Base-by-base conservation (phyloP, 768 basidiomycete genomes). In the Russula lepida region DNA sequence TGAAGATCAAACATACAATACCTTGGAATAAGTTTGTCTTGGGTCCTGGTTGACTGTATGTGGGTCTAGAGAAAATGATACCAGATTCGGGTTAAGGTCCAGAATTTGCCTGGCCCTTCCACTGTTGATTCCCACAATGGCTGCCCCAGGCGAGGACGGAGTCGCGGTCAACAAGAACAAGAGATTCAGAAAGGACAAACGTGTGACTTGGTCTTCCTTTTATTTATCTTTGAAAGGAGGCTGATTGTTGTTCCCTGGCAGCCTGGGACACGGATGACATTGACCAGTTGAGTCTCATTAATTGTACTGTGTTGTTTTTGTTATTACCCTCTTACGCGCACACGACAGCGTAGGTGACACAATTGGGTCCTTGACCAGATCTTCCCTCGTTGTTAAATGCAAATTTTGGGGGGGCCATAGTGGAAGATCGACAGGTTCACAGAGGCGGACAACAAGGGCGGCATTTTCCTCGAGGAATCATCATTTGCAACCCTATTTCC, bases 251-350 rank as follows among this genome's bases (percentile, higher is more conserved):
- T 32, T 33, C 12, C 1, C 30, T 32, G 35, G 49, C 63, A 98
- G 95, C 95, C 70, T 98, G 95, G 95, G 95, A 98, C 71, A 98
- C 95, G 47, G 95, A 98, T 72, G 95, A 97, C 68, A 93, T 98
- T 74, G 91, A 98, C 79, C 95, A 97, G 93, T 95, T 95, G 72
- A 85, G 93, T 72, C 28, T 27, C 43, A 30, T n/a, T n/a, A n/a
- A n/a, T n/a, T n/a, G n/a, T n/a, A n/a, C 12, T 13, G 19, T 12
- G 17, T 23, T 21, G 41, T 44, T 0, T 15, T 35, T 21, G 9
- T 11, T 33, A 8, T 32, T 35, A 12, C 49, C 17, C 11, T 15
- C 50, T 54, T 47, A 60, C 44, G 13, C 56, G 28, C 43, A 23
- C 27, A 21, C 51, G 23, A 52, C 68, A 75, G 75, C 67, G 74